Evolutionary conservation across 2,329 filamentous ascomycete species (phyloP), one percentile per base, ranked within the genome.

Genomic region (Escovopsis sp.): DNA sequence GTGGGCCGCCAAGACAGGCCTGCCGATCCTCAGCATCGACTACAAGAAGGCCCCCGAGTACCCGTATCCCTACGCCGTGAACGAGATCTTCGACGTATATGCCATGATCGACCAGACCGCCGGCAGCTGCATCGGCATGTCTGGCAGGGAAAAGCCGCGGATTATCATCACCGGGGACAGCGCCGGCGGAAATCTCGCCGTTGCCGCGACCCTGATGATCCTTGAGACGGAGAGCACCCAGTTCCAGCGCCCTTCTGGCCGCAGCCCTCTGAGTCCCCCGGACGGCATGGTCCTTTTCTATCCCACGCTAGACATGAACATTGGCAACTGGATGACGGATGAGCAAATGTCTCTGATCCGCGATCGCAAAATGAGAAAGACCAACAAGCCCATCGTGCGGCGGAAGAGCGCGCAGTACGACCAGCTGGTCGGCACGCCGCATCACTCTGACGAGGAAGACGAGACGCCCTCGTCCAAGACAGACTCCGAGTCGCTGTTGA

Each of bases 241-340:
- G 2, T 51, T 56, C 37, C 46, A 48, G 13, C 48, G 56, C 27
- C 41, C 43, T 10, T 40, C 48, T 11, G 40, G 45, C 2, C 39
- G 75, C 42, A 60, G 61, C 15, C 63, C 74, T 3, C 64, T 94
- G 5, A 79, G 86, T 1, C 53, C 71, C 0, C 90, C 90, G 0
- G 79, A 82, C 35, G 88, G 86, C 0, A 58, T 96, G 7, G 68
- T 96, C 1, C 66, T 94, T 33, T 76, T 92, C 39, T 98, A 98
- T 49, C 90, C 90, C 1, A 78, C 79, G 0, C 62, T 98, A 39
- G 90, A 96, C 49, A 86, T 96, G 81, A 94, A 93, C 49, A 96
- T 96, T 44, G 85, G 85, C 27, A 94, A 87, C 55, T 98, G 90
- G 90, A 96, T 98, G 87, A 87, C 84, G 1, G 88, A 96, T 48